A percentile compares a stretch with the other conserved stretches of the same genome.
Evolutionary conservation across 257 asterid species (phyloP).

Genomic region (Scutellaria galericulata): DNA sequence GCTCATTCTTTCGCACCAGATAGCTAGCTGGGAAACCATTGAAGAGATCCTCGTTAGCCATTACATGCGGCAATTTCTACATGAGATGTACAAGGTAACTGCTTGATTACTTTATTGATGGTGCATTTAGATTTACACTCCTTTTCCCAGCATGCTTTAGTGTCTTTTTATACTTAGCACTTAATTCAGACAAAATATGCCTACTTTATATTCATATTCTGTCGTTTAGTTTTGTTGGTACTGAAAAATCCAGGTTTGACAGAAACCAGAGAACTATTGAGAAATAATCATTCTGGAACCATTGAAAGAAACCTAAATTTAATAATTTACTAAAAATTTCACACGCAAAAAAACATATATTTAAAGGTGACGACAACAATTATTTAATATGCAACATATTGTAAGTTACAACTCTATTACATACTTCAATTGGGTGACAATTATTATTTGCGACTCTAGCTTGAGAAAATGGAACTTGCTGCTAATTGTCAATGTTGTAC

Average conservation of each 20-base stretch:
- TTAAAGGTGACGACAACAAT: too few species aligned
- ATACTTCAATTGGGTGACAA: not conserved
- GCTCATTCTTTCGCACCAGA: conserved; percentile 81
- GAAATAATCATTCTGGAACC: not conserved
- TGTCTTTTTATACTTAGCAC: conserved; percentile 7
- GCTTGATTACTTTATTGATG: conserved; percentile 15
- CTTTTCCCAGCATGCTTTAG: not conserved
- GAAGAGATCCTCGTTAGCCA: conserved; percentile 85
- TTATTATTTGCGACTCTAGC: not conserved
- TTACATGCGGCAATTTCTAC: conserved; percentile 87
- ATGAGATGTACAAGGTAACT: conserved; percentile 95
- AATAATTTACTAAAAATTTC: not conserved
- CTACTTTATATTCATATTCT: not conserved
- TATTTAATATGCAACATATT: too few species aligned
- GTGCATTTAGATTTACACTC: conserved; percentile 18
- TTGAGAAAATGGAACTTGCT: not conserved
- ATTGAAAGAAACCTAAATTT: not conserved
- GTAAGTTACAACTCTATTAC: too few species aligned
- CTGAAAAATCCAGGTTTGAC: not conserved
- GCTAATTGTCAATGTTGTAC: not conserved
- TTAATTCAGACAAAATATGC: not conserved
- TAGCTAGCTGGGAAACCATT: conserved; percentile 96
- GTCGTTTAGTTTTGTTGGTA: not conserved
- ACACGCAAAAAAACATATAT: not conserved
- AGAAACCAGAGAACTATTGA: conserved; percentile 13